Base-by-base conservation (phyloP, 192 early-diverging fungal genomes). In the Paraglomus occultum region DNA sequence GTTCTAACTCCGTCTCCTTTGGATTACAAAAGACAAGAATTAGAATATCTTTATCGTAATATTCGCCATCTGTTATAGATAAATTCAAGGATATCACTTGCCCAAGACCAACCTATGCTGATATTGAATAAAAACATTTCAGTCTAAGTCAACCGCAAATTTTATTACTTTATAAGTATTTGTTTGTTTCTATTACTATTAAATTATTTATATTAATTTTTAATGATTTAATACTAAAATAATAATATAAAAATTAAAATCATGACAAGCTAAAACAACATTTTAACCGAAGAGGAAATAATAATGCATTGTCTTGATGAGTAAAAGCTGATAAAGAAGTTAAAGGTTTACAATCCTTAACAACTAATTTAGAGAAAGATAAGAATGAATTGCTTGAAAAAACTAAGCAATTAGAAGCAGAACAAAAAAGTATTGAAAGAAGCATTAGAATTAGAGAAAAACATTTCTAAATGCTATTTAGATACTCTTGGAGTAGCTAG, bases 261-360 rank as follows among this genome's bases (percentile, higher is more conserved):
- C 17, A 55, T 7, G 7, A 17, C 17, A 11, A 55, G 23, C 17
- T 6, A 55, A 55, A 55, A 55, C 17, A 55, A 55, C 23, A 55
- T 55, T 55, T 55, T 55, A 55, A 55, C 53, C 53, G 53, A 55
- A 55, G 53, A 55, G 53, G 53, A 55, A 55, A 55, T 55, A 55
- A 55, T 6, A 55, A 11, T 55, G 7, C 53, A 55, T 6, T 55
- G 7, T 7, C 7, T 55, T 7, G 53, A 55, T 55, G 17, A 7
- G 17, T 6, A 55, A 55, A 55, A 55, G 53, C 7, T 7, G 17
- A 55, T 55, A 55, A 55, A 55, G 53, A 55, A 55, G 53, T 55
- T 55, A 55, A 17, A 17, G 23, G 53, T 55, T 55, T 55, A 55
- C 53, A 55, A 17, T 11, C 23, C 9, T 50, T 50, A 50, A 50